Base-by-base conservation (phyloP, 768 basidiomycete genomes). In the Hygrophorus russula region DNA sequence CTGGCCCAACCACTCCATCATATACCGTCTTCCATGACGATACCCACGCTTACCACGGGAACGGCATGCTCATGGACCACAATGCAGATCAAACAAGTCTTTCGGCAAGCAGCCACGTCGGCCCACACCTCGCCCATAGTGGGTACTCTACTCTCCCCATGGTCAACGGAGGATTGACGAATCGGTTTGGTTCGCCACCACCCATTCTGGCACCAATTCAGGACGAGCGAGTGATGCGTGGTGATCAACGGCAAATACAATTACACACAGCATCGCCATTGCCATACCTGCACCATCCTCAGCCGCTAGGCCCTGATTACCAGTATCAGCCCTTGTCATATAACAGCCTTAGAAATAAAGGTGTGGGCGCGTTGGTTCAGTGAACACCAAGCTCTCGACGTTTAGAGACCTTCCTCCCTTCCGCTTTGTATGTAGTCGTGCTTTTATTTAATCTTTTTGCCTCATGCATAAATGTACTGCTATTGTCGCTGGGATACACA, bases 171-270 rank as follows among this genome's bases (percentile, higher is more conserved):
- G 45, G 19, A 53, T 17, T 50, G 32, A 39, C 48, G 47, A 40
- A 55, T 50, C 60, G 74, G 31, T 74, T 71, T 44, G 65, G 67
- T 15, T 74, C 72, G 0, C 75, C 76, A 0, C 75, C 77, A 20
- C 75, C 74, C 0, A 66, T 62, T 5, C 59, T 79, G 24, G 75
- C 76, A 15, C 76, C 76, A 2, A 76, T 78, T 31, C 76, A 78
- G 39, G 65, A 63, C 27, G 61, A 60, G 34, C 47, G 66, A 2
- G 48, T 58, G 14, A 55, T 56, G 31, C 61, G 62, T 46, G 61
- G 59, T 46, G 63, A 58, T 41, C 63, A 19, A 4, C 24, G 38
- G 33, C 14, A 28, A 34, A 27, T 34, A 11, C 44, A 45, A n/a
- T 38, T 17, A 20, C 37, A 35, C 18, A 18, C 55, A 53, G 1